Conservation (phyloP, 176 grass and related monocot species). For the Saccharum officinarum region DNA sequence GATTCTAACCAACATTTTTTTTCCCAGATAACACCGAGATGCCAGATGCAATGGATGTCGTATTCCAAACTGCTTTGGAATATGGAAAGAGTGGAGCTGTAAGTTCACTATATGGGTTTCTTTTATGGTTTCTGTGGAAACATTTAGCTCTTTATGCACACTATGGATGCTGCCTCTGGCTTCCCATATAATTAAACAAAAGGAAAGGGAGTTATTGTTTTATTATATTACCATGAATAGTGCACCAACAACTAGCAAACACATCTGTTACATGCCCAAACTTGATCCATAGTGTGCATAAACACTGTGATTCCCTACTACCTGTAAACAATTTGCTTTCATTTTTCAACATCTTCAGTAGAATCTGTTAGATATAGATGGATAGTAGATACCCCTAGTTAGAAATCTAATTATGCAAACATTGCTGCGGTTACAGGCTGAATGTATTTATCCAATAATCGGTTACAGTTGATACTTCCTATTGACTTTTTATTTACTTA, state of each 20-base stretch:
- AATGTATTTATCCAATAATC: neutral
- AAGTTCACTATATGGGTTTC: constrained; percentile 31
- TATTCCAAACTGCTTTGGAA: constrained; percentile 69
- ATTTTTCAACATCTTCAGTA: neutral
- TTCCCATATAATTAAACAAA: neutral
- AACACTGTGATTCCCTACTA: neutral
- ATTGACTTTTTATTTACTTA: neutral
- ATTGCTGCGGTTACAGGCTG: neutral
- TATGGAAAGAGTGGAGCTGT: constrained; percentile 63
- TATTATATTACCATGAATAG: neutral
- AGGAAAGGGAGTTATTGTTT: neutral
- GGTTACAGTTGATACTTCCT: neutral
- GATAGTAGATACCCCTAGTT: neutral
- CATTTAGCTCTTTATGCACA: neutral
- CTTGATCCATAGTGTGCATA: neutral
- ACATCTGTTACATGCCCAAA: neutral
- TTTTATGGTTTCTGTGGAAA: neutral
- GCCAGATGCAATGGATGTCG: constrained; percentile 77
- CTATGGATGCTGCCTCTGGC: neutral
- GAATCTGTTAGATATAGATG: constrained; percentile 5
- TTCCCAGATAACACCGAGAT: constrained; percentile 61
- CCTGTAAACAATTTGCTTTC: neutral
- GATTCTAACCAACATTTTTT: constrained; percentile 14
- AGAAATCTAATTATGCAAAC: neutral
- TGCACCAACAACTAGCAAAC: neutral